These are phyloP conservation scores for Malassezia brasiliensis DNA, from an alignment of 1,284 basidiomycete genomes.

Conservation along the genomic window DNA sequence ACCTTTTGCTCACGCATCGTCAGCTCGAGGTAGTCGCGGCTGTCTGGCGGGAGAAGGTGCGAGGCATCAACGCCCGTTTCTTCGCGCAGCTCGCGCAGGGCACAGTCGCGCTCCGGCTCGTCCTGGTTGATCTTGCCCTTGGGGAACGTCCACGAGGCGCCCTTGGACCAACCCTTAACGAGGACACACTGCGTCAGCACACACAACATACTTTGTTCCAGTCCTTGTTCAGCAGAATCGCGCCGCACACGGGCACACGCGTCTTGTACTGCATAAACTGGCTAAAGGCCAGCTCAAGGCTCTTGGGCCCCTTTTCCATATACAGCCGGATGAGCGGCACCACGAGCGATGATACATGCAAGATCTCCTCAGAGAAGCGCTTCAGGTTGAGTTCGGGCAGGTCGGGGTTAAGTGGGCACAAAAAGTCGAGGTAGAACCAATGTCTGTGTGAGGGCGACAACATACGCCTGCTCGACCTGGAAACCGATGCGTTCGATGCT, in stretches of 20 bases:
- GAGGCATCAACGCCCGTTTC: conserved; percentile 46
- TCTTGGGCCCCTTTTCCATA: conserved; percentile 31
- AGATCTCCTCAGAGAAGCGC: conserved; percentile 86
- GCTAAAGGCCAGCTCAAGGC: conserved; percentile 41
- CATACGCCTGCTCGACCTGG: conserved; percentile 97
- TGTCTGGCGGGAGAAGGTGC: conserved; percentile 29
- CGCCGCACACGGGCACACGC: conserved; percentile 94
- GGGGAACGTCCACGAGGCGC: conserved; percentile 94
- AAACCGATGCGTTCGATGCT: conserved; percentile 91
- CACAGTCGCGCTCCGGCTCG: conserved; percentile 52
- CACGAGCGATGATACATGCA: conserved; percentile 36
- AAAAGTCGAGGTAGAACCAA: conserved; percentile 99
- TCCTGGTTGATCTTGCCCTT: conserved; percentile 98
- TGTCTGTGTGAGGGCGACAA: conserved; percentile 57
- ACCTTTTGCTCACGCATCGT: conserved; percentile 80
- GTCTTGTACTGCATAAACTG: conserved; percentile 68
- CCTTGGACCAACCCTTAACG: conserved; percentile 91
- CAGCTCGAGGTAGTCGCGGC: conserved; percentile 64
- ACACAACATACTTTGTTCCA: conserved; percentile 59
- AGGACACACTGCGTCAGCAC: conserved; percentile 12
- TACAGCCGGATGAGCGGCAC: conserved; percentile 45
- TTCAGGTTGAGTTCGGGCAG: conserved; percentile 70
- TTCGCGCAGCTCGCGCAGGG: conserved; percentile 54
- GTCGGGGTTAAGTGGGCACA: conserved; percentile 69
- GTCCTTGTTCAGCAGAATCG: conserved; percentile 79